Evolutionary conservation across 768 basidiomycete genomes (phyloP), one percentile per base, ranked within the genome.

Genomic region (Paxillus ammoniavirescens): DNA sequence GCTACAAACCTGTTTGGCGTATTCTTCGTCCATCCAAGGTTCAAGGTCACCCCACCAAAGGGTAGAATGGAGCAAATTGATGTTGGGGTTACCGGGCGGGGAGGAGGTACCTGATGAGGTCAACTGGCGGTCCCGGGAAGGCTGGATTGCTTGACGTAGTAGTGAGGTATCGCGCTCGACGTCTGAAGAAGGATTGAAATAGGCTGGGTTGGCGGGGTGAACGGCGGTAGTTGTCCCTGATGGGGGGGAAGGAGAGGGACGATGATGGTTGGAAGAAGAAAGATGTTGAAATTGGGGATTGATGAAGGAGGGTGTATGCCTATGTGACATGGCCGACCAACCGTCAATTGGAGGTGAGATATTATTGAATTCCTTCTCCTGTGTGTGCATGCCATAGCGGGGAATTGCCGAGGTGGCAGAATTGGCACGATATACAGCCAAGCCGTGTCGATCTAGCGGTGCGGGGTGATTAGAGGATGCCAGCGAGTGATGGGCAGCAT

Each of bases 1-100:
- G 42, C 70, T 73, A 72, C 91, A 91, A 64, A 93, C 90, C 68
- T 92, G 89, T 71, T 89, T 87, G 42, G 86, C 89, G 76, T 94
- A 96, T 68, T 91, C 88, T 81, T 93, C 91, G 74, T 95, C 92
- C 94, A 96, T 95, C 93, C 93, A 96, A 60, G 87, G 84, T 71
- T 96, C 93, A 50, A 96, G 82, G 64, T 91, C 89, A 59, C 86
- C 84, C 84, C 94, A 91, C 79, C 84, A 90, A 61, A 93, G 82
- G 40, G 90, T 88, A 55, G 79, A 80, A 66, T 81, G 80, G 45
- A 77, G 69, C 35, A 74, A 38, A 54, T 53, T 57, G 58, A 64
- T 58, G 64, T 59, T 66, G 57, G 62, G 28, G 54, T 67, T 66
- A 42, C 66, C 54, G 56, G 69, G 52, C 52, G 62, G 57, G 54